Conservation (phyloP, 371 early-diverging fungal genomes). For the Apophysomyces sp. region DNA sequence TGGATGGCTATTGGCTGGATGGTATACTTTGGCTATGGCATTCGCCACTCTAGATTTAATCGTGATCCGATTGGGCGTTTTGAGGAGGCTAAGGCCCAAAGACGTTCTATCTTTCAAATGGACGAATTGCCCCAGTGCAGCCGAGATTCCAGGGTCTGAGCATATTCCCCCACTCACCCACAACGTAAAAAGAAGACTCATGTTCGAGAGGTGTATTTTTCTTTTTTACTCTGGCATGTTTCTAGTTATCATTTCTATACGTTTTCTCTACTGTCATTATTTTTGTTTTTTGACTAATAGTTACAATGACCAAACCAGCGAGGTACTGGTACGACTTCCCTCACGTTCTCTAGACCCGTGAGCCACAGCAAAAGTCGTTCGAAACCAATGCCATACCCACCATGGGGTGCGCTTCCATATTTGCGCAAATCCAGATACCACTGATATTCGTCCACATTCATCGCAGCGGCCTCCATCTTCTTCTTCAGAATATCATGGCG, state of each 20-base stretch:
- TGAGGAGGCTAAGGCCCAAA: conserved; percentile 5
- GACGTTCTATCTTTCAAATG: not conserved
- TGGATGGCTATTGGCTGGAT: conserved; percentile 72
- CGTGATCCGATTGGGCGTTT: conserved; percentile 31
- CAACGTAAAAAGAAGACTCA: too few species aligned
- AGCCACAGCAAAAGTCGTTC: conserved; percentile 81
- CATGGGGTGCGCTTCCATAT: conserved; percentile 87
- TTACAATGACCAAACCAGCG: conserved; percentile 59
- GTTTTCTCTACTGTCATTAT: not conserved
- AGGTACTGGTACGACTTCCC: conserved; percentile 86
- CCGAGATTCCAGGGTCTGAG: not conserved
- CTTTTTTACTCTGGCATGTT: not conserved
- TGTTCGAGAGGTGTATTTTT: too few species aligned
- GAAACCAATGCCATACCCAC: conserved; percentile 93
- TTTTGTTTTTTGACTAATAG: conserved; percentile 30
- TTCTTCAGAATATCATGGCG: conserved; percentile 50
- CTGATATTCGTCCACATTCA: conserved; percentile 67
- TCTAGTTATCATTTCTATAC: not conserved
- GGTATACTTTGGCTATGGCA: conserved; percentile 64
- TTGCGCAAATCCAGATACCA: conserved; percentile 90
- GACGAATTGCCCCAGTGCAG: not conserved
- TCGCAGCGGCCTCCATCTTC: conserved; percentile 55
- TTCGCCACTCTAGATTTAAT: conserved; percentile 56
- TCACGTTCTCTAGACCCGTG: conserved; percentile 80
- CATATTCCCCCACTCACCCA: too few species aligned